Evolutionary conservation across 495 filamentous ascomycete species (phyloP), one percentile per base, ranked within the genome.

Genomic region (Lineolata rhizophorae): DNA sequence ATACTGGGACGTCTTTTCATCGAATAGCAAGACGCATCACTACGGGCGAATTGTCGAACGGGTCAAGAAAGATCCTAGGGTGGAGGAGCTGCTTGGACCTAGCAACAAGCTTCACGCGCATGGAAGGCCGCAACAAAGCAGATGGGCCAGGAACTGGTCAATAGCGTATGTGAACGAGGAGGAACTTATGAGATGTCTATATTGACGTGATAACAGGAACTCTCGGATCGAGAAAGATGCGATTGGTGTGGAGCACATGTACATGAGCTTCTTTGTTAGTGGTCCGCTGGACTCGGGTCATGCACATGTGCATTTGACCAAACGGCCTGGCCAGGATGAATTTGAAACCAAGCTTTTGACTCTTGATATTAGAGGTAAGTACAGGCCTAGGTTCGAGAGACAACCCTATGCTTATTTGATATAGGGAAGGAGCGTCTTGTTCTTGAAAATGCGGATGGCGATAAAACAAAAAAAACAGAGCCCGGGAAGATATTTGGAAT

Each of bases 1-100:
- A 19, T 95, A 79, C 48, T 60, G 63, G 6, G 87, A 97, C 30
- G 77, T 95, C 13, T 74, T 95, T 49, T 75, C 78, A 9, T 68
- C 76, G 2, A 74, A 85, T 48, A 84, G 78, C 52, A 73, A 75
- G 49, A 81, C 74, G 17, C 68, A 67, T 43, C 76, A 90, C 51
- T 97, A 90, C 57, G 92, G 90, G 52, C 72, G 73, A 27, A 78
- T 81, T 1, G 75, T 90, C 20, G 65, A 79, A 39, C 70, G 72
- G 27, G 70, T 97, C 45, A 75, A 71, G 48, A 56, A 61, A 21
- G 77, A 91, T 45, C 45, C 65, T 10, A 54, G 65, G 27, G 85
- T 76, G 44, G 58, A 65, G 18, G 65, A 69, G 35, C 46, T 93
- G n/a, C 63, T 97, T 9, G 87, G 84, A 13, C 62, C 69, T 18